Evolutionary conservation across 208 protist genomes (phyloP).

Genomic region (Acanthamoeba sp.): DNA sequence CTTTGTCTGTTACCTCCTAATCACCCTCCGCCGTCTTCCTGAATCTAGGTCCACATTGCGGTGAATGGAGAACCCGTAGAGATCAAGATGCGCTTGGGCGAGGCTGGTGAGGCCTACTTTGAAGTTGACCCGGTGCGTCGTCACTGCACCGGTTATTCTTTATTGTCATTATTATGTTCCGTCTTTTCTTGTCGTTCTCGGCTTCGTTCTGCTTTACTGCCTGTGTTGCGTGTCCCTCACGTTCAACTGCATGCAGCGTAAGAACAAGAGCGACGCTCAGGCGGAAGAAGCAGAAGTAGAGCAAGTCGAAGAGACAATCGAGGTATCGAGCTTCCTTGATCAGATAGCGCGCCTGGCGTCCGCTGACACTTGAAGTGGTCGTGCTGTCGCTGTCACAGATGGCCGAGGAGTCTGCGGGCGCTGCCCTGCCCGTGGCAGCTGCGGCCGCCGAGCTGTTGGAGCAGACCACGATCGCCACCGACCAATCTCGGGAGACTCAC

Average conservation of each 20-base stretch:
- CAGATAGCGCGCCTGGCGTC: too few species aligned
- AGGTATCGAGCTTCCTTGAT: background rate
- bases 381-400: background rate
- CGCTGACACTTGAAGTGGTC: background rate
- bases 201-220: too few species aligned
- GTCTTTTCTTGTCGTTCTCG: background rate
- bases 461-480: background rate
- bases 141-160: background rate
- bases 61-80: constrained; percentile 94
- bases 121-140: constrained; percentile 83
- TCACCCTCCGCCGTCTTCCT: background rate
- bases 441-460: background rate
- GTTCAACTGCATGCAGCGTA: background rate
- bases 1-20: background rate
- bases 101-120: constrained; percentile 96
- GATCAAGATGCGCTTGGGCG: constrained; percentile 96
- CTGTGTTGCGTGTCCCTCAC: too few species aligned
- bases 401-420: background rate
- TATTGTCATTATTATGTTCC: background rate
- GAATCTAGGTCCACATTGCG: constrained; percentile 90
- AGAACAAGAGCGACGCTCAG: background rate
- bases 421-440: background rate
- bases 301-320: background rate
- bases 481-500: background rate
- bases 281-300: background rate